A percentile compares a stretch with the other conserved stretches of the same genome.
phyloP scores from a whole-genome alignment of 192 early-diverging fungal species.

The Mortierella claussenii region DNA sequence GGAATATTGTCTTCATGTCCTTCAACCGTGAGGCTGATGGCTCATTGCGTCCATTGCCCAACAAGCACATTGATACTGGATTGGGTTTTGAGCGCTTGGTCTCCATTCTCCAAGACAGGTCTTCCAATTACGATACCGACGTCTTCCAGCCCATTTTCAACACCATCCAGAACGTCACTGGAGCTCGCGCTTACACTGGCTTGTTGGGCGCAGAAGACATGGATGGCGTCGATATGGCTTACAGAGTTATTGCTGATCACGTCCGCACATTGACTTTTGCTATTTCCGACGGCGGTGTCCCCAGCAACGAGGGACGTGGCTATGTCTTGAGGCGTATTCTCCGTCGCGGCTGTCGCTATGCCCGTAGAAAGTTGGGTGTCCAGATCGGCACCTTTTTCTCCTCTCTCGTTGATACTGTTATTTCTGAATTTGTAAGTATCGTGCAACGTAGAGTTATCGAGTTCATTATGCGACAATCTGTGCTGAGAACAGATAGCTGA shows the following conservation, averaged over 20 bases:
- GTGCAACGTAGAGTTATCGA: neutral
- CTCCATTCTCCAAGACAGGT: slow-evolving; percentile 92
- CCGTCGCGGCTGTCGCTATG: slow-evolving; percentile 93
- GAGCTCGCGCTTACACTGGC: slow-evolving; percentile 86
- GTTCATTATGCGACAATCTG: neutral
- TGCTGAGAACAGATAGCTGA: no score
- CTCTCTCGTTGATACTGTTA: slow-evolving; percentile 89
- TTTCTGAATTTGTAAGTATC: slow-evolving; percentile 84
- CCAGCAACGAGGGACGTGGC: slow-evolving; percentile 98
- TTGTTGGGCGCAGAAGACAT: slow-evolving; percentile 89
- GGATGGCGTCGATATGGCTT: slow-evolving; percentile 97
- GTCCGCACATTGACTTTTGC: slow-evolving; percentile 96
- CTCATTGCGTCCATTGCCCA: slow-evolving; percentile 86
- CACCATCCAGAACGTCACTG: slow-evolving; percentile 87
- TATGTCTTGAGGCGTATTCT: slow-evolving; percentile 98
- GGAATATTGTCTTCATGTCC: slow-evolving; percentile 99
- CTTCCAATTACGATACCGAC: slow-evolving; percentile 99
- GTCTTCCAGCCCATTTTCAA: slow-evolving; percentile 86
- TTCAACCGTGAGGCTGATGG: slow-evolving; percentile 97
- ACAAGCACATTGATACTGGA: slow-evolving; percentile 98
- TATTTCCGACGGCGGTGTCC: slow-evolving; percentile 95
- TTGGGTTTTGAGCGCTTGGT: slow-evolving; percentile 97
- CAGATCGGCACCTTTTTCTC: slow-evolving; percentile 95
- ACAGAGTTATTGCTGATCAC: slow-evolving; percentile 98
- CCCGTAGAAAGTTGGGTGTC: slow-evolving; percentile 89